A percentile compares a stretch with the other conserved stretches of the same genome.
These are phyloP conservation scores for Gnaphalium uliginosum DNA, from an alignment of 129 eudicot genomes.

Conservation along the genomic window DNA sequence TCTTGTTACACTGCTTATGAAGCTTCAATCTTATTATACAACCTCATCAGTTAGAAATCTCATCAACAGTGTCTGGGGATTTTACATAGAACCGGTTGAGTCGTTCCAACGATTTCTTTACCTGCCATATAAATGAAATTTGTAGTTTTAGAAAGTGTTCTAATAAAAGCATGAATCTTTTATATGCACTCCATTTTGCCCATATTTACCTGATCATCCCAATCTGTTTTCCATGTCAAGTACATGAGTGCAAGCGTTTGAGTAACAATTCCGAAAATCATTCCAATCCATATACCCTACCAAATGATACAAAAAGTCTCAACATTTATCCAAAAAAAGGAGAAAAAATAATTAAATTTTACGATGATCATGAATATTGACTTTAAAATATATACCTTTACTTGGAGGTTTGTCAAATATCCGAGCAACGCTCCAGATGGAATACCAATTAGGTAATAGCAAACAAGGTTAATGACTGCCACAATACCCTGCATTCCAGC, in stretches of 20 bases:
- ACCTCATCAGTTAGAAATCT: conserved; percentile 26
- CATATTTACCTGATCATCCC: conserved; percentile 60
- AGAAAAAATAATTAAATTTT: neutral
- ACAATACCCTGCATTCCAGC: conserved; percentile 84
- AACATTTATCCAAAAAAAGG: neutral
- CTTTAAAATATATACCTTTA: conserved; percentile 46
- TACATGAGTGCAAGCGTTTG: conserved; percentile 41
- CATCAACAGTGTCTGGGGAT: conserved; percentile 31
- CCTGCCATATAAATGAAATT: conserved; percentile 31
- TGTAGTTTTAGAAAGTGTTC: neutral
- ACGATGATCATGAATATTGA: neutral
- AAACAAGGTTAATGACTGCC: conserved; percentile 65
- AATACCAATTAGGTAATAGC: conserved; percentile 74
- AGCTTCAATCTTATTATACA: neutral
- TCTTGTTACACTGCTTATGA: conserved; percentile 24
- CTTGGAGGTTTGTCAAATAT: conserved; percentile 61
- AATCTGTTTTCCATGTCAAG: conserved; percentile 61
- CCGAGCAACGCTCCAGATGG: conserved; percentile 76
- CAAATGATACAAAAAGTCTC: neutral
- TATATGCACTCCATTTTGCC: neutral
- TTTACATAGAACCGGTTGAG: conserved; percentile 47
- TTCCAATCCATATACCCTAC: conserved; percentile 81
- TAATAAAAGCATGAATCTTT: neutral
- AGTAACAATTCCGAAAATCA: conserved; percentile 55
- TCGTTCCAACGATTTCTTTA: conserved; percentile 48